Base-by-base conservation (phyloP, 768 basidiomycete genomes). In the Leccinellum albellum region DNA sequence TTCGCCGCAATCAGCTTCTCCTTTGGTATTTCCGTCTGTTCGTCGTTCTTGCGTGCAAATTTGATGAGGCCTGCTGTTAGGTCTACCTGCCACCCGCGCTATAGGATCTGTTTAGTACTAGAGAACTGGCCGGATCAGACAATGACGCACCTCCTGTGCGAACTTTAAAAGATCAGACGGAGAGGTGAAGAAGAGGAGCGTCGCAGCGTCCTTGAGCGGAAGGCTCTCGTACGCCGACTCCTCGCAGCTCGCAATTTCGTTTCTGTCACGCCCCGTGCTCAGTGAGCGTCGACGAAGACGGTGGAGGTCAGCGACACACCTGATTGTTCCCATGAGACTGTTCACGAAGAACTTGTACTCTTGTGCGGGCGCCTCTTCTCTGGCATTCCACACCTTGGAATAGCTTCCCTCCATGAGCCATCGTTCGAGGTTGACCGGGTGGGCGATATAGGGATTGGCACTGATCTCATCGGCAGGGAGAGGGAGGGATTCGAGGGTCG, bases 391-490 rank as follows among this genome's bases (percentile, higher is more conserved):
- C 12, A 98, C 96, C 71, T 96, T 96, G 74, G 91, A 93, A 72
- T 98, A 99, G 66, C 89, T 90, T 37, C 96, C 96, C 72, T 98
- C 96, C 96, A 99, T 99, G 46, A 98, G 81, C 91, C 95, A 98
- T 50, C 90, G 81, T 72, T 99, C 96, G 59, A 95, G 84, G 70
- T 94, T 91, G 56, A 94, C 88, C 13, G 92, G 91, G 70, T 94
- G 93, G 53, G 82, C 80, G 66, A 94, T 85, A 69, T 79, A 92
- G 6, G 85, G 82, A 70, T 89, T 89, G 31, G 83, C 78, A 29
- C 78, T 75, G 59, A 88, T 85, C 46, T 80, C 80, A 60, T 88
- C 86, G 0, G 88, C 84, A 42, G 84, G 82, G 33, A 84, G 70
- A 2, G 87, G 86, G 29, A 99, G 82, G 35, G 91, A 90, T 72